phyloP scores from a whole-genome alignment of 768 basidiomycete genomes.

The Nidula microcarpa region DNA sequence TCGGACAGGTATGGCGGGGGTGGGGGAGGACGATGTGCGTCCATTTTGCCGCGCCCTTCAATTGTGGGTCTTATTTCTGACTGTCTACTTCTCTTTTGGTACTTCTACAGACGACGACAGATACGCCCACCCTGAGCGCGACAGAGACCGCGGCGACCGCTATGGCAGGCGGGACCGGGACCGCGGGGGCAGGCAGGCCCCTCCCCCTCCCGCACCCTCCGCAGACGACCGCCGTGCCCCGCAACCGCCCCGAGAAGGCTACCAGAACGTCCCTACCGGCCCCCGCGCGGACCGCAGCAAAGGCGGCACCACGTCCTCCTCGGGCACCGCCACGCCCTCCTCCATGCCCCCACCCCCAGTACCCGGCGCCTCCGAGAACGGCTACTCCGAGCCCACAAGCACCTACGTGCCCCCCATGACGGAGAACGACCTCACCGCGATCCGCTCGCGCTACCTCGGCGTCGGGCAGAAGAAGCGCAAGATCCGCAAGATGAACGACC shows the following conservation, averaged over 20 bases:
- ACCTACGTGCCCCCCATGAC: conserved; percentile 66
- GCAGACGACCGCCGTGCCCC: conserved; percentile 23
- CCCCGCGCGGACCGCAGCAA: conserved; percentile 75
- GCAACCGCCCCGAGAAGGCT: conserved; percentile 39
- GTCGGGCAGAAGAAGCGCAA: conserved; percentile 93
- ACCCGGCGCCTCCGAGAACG: conserved; percentile 32
- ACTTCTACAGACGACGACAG: conserved; percentile 47
- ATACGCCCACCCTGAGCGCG: conserved; percentile 48
- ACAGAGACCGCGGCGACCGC: conserved; percentile 33
- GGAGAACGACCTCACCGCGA: conserved; percentile 73
- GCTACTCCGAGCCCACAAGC: conserved; percentile 26
- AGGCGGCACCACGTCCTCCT: conserved; percentile 23
- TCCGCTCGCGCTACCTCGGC: conserved; percentile 93
- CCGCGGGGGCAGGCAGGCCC: conserved; percentile 32
- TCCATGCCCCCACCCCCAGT: conserved; percentile 52
- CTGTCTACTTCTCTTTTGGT: conserved; percentile 6
- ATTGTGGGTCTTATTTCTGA: conserved; percentile 11
- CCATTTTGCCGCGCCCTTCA: conserved; percentile 10
- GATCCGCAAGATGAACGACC: conserved; percentile 91
- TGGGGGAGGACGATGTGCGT: conserved; percentile 29
- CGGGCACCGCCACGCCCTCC: conserved; percentile 29
- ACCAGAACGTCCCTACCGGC: conserved; percentile 76
- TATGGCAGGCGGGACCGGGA: conserved; percentile 43
- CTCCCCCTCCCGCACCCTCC: conserved; percentile 24
- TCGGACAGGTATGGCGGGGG: conserved; percentile 31